Evolutionary conservation across 371 early-diverging fungal genomes (phyloP).

Genomic region (Syncephalis fuscata): DNA sequence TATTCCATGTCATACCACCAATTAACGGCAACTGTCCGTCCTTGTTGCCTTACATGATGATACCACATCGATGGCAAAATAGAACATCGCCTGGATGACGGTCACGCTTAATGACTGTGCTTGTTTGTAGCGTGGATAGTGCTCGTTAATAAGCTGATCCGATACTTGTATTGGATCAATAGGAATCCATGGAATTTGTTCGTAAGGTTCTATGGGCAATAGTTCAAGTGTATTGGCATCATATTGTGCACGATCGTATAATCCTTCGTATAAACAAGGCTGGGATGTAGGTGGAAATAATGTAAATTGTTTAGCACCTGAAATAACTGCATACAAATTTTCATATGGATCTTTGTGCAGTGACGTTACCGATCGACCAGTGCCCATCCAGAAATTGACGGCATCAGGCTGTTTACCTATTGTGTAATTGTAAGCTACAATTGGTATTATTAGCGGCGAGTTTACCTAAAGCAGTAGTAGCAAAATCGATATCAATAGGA

Average conservation of each 20-base stretch:
- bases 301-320: slow-evolving; percentile 52
- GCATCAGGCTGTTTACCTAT: slow-evolving; percentile 41
- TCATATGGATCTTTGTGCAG: slow-evolving; percentile 73
- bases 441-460: background rate
- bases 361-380: slow-evolving; percentile 36
- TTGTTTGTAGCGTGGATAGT: slow-evolving; percentile 29
- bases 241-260: too few species aligned
- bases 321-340: slow-evolving; percentile 54
- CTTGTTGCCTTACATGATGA: slow-evolving; percentile 51
- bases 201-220: slow-evolving; percentile 20
- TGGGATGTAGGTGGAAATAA: slow-evolving; percentile 38
- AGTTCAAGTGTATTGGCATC: slow-evolving; percentile 3
- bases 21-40: slow-evolving; percentile 31
- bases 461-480: slow-evolving; percentile 6
- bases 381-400: slow-evolving; percentile 67
- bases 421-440: slow-evolving; percentile 18
- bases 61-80: slow-evolving; percentile 67
- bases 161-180: background rate
- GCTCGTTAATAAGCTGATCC: slow-evolving; percentile 6
- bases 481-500: slow-evolving; percentile 36
- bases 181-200: slow-evolving; percentile 1
- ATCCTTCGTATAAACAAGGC: too few species aligned
- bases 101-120: slow-evolving; percentile 35
- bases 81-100: slow-evolving; percentile 51
- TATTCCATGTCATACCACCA: slow-evolving; percentile 69